These are phyloP conservation scores for Diaporthe sp. DNA, from an alignment of 2,329 filamentous ascomycete species.

Conservation along the genomic window DNA sequence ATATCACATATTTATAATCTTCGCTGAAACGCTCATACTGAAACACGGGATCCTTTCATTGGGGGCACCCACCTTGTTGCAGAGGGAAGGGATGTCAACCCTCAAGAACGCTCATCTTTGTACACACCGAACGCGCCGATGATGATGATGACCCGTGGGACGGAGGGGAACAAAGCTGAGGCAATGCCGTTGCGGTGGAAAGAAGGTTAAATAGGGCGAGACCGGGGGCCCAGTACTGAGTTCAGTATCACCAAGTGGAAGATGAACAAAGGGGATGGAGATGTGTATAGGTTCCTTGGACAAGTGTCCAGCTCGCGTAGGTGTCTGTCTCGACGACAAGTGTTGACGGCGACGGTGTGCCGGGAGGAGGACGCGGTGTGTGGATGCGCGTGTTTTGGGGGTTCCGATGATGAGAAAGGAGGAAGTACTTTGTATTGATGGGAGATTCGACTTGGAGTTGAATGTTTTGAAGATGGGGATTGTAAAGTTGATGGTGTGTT, in stretches of 20 bases:
- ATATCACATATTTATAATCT: not conserved
- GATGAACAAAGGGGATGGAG: not conserved
- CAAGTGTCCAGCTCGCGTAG: conserved; percentile 19
- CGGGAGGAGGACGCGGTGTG: not conserved
- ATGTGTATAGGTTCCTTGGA: conserved; percentile 6
- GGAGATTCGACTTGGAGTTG: not conserved
- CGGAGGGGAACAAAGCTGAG: conserved; percentile 13
- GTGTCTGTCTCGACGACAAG: conserved; percentile 8
- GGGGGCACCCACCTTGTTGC: conserved; percentile 14
- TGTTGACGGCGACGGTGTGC: conserved; percentile 7
- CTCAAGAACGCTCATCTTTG: not conserved
- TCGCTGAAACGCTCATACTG: not conserved
- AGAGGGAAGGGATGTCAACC: not conserved
- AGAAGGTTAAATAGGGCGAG: not conserved
- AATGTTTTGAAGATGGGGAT: conserved; percentile 18
- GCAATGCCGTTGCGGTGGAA: conserved; percentile 7
- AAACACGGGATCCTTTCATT: not conserved
- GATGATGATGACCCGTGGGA: conserved; percentile 18
- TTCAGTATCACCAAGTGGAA: conserved; percentile 15
- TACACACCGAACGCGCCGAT: not conserved
- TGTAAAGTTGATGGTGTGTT: conserved; percentile 1
- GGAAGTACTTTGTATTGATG: not conserved
- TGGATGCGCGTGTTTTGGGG: not conserved
- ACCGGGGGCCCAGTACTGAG: not conserved
- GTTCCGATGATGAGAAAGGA: conserved; percentile 5